Evolutionary conservation across 2,329 filamentous ascomycete species (phyloP).

Genomic region (Hypomyces perniciosus): DNA sequence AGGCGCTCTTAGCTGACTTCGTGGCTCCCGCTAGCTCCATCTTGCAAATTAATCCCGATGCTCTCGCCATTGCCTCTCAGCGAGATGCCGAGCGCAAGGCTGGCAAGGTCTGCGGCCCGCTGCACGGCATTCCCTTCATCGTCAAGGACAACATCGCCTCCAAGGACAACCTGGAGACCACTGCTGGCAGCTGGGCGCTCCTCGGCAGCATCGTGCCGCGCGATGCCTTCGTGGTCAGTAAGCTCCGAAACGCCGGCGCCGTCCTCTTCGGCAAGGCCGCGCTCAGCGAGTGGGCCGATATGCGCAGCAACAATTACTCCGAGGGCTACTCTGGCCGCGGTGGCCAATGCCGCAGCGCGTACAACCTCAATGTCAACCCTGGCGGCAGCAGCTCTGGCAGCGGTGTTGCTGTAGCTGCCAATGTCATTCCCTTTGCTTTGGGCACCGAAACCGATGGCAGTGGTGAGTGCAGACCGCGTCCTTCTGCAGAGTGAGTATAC

Average conservation of each 20-base stretch:
- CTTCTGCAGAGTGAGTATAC: background rate
- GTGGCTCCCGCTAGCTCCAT: conserved; percentile 38
- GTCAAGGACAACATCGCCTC: conserved; percentile 70
- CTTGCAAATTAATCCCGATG: conserved; percentile 64
- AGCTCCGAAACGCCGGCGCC: conserved; percentile 59
- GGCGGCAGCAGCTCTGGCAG: conserved; percentile 65
- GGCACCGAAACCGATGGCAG: conserved; percentile 72
- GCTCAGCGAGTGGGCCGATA: conserved; percentile 69
- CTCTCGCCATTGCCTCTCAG: conserved; percentile 51
- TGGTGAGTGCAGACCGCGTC: conserved; percentile 29
- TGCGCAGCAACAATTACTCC: conserved; percentile 61
- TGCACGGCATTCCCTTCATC: conserved; percentile 71
- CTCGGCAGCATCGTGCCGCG: conserved; percentile 59
- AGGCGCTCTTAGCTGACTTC: background rate
- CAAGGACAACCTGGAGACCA: conserved; percentile 67
- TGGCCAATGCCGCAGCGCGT: conserved; percentile 59
- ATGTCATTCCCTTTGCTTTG: conserved; percentile 56
- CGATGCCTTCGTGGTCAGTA: conserved; percentile 59
- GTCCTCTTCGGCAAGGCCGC: conserved; percentile 66
- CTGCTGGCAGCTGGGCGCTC: conserved; percentile 63
- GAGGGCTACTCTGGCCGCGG: conserved; percentile 62
- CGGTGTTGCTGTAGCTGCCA: conserved; percentile 58
- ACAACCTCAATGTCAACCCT: conserved; percentile 63
- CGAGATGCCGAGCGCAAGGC: conserved; percentile 54
- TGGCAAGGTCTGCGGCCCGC: conserved; percentile 53